These are phyloP conservation scores for Cryptococcus floricola DNA, from an alignment of 1,284 basidiomycete species.

Conservation along the genomic window DNA sequence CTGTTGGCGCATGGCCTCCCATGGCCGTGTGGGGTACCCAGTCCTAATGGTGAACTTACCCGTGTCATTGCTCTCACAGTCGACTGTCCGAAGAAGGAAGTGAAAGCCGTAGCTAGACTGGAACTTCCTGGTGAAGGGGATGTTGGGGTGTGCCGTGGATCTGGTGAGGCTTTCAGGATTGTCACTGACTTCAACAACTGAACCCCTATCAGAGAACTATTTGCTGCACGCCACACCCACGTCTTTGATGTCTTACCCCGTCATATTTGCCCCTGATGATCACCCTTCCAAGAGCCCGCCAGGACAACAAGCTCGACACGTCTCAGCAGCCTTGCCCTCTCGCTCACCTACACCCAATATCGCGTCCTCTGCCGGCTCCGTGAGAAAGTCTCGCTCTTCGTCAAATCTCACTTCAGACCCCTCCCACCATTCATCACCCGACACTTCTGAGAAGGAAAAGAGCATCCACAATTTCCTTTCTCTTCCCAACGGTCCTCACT, in stretches of 20 bases:
- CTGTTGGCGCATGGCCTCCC: conserved; percentile 35
- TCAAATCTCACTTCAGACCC: neutral
- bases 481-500: conserved; percentile 11
- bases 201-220: conserved; percentile 16
- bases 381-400: conserved; percentile 9
- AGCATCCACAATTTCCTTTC: conserved; percentile 40
- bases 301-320: conserved; percentile 5
- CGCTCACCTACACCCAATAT: conserved; percentile 6
- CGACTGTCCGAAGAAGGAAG: neutral
- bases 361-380: neutral
- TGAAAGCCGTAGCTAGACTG: conserved; percentile 24
- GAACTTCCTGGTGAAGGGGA: conserved; percentile 42
- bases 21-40: conserved; percentile 38
- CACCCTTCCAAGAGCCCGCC: neutral
- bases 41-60: conserved; percentile 41
- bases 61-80: conserved; percentile 30
- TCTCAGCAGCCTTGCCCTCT: conserved; percentile 5
- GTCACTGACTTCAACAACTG: neutral
- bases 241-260: conserved; percentile 35
- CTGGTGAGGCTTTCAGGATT: neutral
- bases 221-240: conserved; percentile 33
- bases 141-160: conserved; percentile 22
- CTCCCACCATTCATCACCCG: neutral
- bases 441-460: conserved; percentile 12
- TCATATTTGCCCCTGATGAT: conserved; percentile 21